Evolutionary conservation across 192 early-diverging fungal genomes (phyloP).

Genomic region (Funneliformis mosseae): DNA sequence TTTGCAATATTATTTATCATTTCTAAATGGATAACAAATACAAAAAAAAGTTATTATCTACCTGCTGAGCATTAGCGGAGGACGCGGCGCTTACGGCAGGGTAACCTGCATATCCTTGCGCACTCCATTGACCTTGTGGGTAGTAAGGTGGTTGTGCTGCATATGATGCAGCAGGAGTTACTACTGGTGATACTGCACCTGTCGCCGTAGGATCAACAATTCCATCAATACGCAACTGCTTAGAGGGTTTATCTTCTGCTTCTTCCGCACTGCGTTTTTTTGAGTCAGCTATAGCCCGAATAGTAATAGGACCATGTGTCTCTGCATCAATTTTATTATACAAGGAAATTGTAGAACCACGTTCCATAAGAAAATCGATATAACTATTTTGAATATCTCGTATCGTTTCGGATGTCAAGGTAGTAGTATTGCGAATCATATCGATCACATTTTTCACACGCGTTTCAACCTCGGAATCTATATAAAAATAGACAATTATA

Average conservation of each 20-base stretch:
- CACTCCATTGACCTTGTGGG: conserved; percentile 22
- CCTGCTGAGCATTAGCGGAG: conserved; percentile 2
- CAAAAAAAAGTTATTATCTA: not conserved
- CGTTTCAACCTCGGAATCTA: conserved; percentile 45
- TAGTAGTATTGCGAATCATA: conserved; percentile 44
- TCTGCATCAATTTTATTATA: conserved; percentile 55
- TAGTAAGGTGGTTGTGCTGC: conserved; percentile 24
- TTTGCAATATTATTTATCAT: not conserved
- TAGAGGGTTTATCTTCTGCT: conserved; percentile 14
- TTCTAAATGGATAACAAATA: not conserved
- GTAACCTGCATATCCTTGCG: conserved; percentile 12
- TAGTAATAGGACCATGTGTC: conserved; percentile 35
- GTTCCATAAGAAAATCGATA: conserved; percentile 60
- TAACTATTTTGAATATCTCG: conserved; percentile 58
- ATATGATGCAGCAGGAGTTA: not conserved
- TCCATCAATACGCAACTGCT: conserved; percentile 29
- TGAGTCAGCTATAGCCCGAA: conserved; percentile 34
- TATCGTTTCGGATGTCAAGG: conserved; percentile 54
- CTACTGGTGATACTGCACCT: not conserved
- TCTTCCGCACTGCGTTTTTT: conserved; percentile 46
- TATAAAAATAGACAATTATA: not conserved
- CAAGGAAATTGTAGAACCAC: conserved; percentile 44
- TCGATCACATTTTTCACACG: conserved; percentile 54
- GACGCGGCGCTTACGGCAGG: conserved; percentile 6
- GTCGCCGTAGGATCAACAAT: not conserved